Base-by-base conservation (phyloP, 768 basidiomycete species). In the Naematelia aurantialba region DNA sequence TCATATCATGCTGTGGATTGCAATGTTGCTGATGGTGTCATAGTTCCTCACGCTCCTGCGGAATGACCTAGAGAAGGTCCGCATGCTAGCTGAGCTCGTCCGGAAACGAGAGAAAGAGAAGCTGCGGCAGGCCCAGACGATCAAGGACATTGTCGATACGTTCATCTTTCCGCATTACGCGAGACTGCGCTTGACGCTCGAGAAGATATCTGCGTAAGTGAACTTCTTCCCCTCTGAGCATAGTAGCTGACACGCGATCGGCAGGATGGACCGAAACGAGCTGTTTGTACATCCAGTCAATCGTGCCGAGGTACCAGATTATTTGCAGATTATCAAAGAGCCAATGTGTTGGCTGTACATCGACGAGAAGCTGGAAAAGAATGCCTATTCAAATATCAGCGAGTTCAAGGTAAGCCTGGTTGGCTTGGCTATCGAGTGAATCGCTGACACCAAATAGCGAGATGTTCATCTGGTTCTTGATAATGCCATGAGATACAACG, bases 281-380 rank as follows among this genome's bases (percentile, higher is more conserved):
- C 81, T 85, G 5, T 99, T 97, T 78, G 79, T 82, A 26, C 71
- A 81, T 53, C 91, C 94, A 1, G 93, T 98, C 45, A 85, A 85
- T 63, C 79, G 77, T 1, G 82, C 83, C 1, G 89, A 91, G 59
- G 92, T 91, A 5, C 78, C 83, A 1, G 93, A 97, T 73, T 99
- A 99, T 70, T 87, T 88, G 74, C 87, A 91, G 22, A 83, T 93
- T 50, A 85, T 98, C 76, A 87, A 86, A 66, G 80, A 85, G 58
- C 96, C 96, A 3, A 97, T 98, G 92, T 90, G 94, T 77, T 85
- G 96, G 76, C 76, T 80, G 56, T 89, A 87, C 5, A 94, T 98
- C 82, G 84, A 87, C 62, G 82, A 87, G 68, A 97, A 91, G 78
- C 82, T 98, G 17, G 87, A 89, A 31, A 83, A 81, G n/a, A 87